Percentiles rank a stretch among this genome's conserved stretches.
Conservation (phyloP, 345 rosid species). For the Hypericum perforatum region DNA sequence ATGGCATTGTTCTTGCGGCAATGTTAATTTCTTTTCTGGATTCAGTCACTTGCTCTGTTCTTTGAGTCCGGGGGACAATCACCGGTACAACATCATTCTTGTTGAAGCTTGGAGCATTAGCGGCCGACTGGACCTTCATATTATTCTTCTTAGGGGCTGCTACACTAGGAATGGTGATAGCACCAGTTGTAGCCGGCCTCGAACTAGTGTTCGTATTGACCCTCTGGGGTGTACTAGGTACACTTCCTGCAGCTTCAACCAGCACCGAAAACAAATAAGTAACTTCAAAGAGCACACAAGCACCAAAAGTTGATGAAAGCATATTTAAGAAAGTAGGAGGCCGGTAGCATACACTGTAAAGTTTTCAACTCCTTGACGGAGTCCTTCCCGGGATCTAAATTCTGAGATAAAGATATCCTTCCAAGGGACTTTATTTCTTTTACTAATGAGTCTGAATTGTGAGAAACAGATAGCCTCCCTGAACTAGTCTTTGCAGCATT, state of each 20-base stretch:
- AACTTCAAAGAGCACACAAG: background rate
- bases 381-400: constrained; percentile 37
- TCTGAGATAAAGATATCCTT: constrained; percentile 78
- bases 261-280: constrained; percentile 16
- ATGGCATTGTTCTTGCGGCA: constrained; percentile 91
- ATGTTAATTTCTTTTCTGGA: constrained; percentile 63
- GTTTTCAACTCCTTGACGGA: constrained; percentile 57
- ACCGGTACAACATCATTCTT: constrained; percentile 70
- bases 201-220: constrained; percentile 33
- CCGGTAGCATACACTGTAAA: constrained; percentile 39
- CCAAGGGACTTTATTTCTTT: constrained; percentile 79
- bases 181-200: constrained; percentile 32
- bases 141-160: constrained; percentile 48
- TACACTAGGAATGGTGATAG: constrained; percentile 33
- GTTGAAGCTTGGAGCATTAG: constrained; percentile 36
- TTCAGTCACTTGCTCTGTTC: constrained; percentile 55
- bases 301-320: background rate
- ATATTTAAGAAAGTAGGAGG: background rate
- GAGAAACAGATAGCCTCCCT: constrained; percentile 49
- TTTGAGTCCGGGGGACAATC: constrained; percentile 72
- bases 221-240: constrained; percentile 76
- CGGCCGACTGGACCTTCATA: constrained; percentile 35
- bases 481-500: constrained; percentile 40
- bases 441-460: constrained; percentile 36
- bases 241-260: constrained; percentile 74